Conservation (phyloP, 2,329 filamentous ascomycete species). For the Thielaviopsis punctulata region DNA sequence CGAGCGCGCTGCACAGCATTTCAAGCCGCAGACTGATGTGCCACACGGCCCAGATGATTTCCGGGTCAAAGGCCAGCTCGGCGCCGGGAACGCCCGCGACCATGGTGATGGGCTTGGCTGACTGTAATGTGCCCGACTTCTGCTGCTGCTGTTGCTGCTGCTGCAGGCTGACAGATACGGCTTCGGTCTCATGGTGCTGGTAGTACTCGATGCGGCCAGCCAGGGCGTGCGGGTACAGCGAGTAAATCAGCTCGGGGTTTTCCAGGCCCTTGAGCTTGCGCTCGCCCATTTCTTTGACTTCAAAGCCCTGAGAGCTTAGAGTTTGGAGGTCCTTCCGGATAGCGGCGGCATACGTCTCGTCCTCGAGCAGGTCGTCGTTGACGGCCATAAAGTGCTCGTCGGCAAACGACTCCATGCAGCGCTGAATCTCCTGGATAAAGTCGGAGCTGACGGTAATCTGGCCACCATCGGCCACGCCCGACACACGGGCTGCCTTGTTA, state of each 20-base stretch:
- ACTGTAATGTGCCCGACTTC: constrained; percentile 26
- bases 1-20: constrained; percentile 81
- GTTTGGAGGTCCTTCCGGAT: constrained; percentile 80
- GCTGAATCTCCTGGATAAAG: constrained; percentile 90
- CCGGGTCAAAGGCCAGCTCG: constrained; percentile 60
- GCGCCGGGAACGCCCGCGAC: constrained; percentile 31
- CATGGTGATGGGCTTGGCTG: constrained; percentile 28
- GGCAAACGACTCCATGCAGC: constrained; percentile 58
- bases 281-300: constrained; percentile 92
- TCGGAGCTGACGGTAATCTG: constrained; percentile 95
- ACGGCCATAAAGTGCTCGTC: neutral
- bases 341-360: constrained; percentile 54
- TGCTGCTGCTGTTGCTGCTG: neutral
- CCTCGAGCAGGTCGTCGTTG: constrained; percentile 52
- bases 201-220: constrained; percentile 64
- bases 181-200: constrained; percentile 24
- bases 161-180: too few relatives aligned
- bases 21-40: constrained; percentile 75
- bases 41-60: constrained; percentile 81
- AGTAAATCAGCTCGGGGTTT: constrained; percentile 89
- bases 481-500: constrained; percentile 88
- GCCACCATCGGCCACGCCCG: constrained; percentile 83
- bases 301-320: constrained; percentile 80
- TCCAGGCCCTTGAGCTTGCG: constrained; percentile 91
- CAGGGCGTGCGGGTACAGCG: constrained; percentile 82